Base-by-base conservation (phyloP, 805 yeast species). In the Lachancea dasiensis region DNA sequence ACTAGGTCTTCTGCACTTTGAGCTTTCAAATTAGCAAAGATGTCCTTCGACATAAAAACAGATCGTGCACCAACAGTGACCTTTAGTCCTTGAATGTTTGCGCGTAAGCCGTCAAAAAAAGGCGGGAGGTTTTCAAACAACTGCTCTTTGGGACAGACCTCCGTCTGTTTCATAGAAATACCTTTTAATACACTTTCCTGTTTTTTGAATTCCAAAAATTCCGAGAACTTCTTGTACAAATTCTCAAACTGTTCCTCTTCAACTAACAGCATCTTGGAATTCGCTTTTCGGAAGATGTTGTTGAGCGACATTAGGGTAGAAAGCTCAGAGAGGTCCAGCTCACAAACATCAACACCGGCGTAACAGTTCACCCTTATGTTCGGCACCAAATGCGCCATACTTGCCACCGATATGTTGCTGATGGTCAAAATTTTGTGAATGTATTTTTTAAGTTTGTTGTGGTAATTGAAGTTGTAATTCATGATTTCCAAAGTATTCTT, bases 31-130 rank as follows among this genome's bases (percentile, higher is more conserved):
- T 45, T 38, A 16, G 65, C 56, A 32, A 68, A 58, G 1, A 61
- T 47, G 17, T 63, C 65, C 14, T 65, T 60, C 4, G 72, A 67
- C 50, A 70, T 52, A 33, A 70, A 54, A 2, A 69, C 58, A 1
- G 74, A 69, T 26, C 75, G 58, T 6, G 70, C 60, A 3, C 73
- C 73, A 9, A 68, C 31, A 3, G 54, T 38, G 1, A 64, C 20
- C 2, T 43, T 44, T 4, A 63, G 46, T 10, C 54, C 47, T 10
- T 40, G 34, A 5, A 58, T 31, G 32, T 43, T 46, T 17, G 68
- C 11, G 13, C 47, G 52, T 5, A 58, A 11, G 5, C 45, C 49
- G 26, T 56, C 55, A 18, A 69, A 55, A 57, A 63, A 60, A 1
- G 29, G 20, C 3, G 72, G 72, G 15, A 67, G 37, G 5, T 56